phyloP scores from a whole-genome alignment of 2,329 filamentous ascomycete species.

The Aspergillus calidoustus region DNA sequence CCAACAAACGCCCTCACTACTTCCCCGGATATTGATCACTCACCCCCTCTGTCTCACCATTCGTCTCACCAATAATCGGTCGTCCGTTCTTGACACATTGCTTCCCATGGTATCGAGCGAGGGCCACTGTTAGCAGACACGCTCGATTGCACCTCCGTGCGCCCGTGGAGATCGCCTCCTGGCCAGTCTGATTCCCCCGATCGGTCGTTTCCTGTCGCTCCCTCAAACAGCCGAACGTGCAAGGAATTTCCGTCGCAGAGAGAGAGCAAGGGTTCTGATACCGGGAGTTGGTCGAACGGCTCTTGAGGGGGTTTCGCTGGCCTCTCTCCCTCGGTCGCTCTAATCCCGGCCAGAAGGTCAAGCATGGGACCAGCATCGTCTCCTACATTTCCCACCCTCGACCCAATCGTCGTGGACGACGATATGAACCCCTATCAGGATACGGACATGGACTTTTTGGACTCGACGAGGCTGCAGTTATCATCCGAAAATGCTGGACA shows the following conservation, averaged over 20 bases:
- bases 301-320: constrained; percentile 15
- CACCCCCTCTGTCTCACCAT: constrained; percentile 2
- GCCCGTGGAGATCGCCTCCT: constrained; percentile 16
- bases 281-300: constrained; percentile 14
- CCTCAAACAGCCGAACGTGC: constrained; percentile 6
- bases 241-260: background rate
- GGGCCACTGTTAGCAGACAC: constrained; percentile 15
- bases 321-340: constrained; percentile 16
- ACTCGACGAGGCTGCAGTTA: constrained; percentile 43
- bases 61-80: constrained; percentile 3
- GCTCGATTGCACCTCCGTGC: constrained; percentile 8
- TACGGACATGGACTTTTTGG: constrained; percentile 49
- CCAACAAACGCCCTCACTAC: constrained; percentile 17
- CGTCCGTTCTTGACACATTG: background rate
- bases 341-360: constrained; percentile 15
- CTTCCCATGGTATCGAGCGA: constrained; percentile 15
- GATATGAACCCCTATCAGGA: constrained; percentile 48
- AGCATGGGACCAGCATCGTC: constrained; percentile 47
- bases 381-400: constrained; percentile 42
- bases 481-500: constrained; percentile 42
- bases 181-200: constrained; percentile 11
- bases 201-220: background rate
- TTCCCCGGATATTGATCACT: constrained; percentile 7
- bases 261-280: background rate
- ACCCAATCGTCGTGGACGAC: constrained; percentile 49